Evolutionary conservation across 805 yeast genomes (phyloP), one percentile per base, ranked within the genome.

Genomic region (Teunomyces cretensis): DNA sequence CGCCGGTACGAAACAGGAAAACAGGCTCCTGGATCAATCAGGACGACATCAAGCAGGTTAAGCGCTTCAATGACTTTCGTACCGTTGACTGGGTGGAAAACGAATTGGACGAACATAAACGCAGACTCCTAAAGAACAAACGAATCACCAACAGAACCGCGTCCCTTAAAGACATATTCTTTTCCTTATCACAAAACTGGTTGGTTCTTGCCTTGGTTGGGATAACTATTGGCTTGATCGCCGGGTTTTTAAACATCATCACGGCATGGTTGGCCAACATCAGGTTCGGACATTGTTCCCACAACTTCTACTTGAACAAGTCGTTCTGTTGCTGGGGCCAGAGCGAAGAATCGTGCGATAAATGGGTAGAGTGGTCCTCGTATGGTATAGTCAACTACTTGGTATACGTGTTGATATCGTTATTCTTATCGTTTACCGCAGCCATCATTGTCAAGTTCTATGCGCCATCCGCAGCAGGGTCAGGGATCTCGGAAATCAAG

Each of bases 401-500:
- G 1, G 58, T 79, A 0, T 92, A 83, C 56, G 74, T 88, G 2
- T 7, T 68, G 0, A 64, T 84, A 1, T 85, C 96, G 4, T 66
- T 83, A 0, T 12, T 69, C 0, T 82, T 92, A 54, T 86, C 94
- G 2, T 62, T 74, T 7, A 52, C 75, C 9, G 83, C 96, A 1
- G 88, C 92, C 0, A 60, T 75, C 11, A 58, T 90, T 30, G 96
- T 95, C 38, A 74, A 80, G 52, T 61, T 62, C 11, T 82, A 80
- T 53, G 91, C 96, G 0, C 96, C 96, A 1, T 75, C 83, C 43
- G 98, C 99, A 2, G 95, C 98, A 1, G 99, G 99, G 0, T 87
- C 96, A 6, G 99, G 99, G 0, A 95, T 94, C 41, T 86, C 97
- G 12, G 99, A 94, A 65, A 92, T 94, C 60, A 94, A 95, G 65